phyloP scores from a whole-genome alignment of 2,329 filamentous ascomycete species.

The Diatrype stigma region DNA sequence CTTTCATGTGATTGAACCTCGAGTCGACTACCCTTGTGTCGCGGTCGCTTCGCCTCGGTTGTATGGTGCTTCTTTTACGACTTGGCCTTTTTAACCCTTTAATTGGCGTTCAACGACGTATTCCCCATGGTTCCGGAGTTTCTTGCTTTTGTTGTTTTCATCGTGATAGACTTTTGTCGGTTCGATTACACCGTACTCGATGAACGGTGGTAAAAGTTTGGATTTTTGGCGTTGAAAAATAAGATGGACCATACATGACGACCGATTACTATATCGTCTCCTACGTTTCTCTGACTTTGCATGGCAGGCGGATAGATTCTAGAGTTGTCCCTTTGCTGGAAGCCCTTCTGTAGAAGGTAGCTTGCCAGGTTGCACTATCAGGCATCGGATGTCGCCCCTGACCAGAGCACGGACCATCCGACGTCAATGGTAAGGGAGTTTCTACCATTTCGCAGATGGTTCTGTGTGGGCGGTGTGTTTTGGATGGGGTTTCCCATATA shows the following conservation, averaged over 20 bases:
- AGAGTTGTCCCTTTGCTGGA: slow-evolving; percentile 3
- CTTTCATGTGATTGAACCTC: slow-evolving; percentile 3
- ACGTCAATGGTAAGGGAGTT: not conserved
- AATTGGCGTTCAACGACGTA: slow-evolving; percentile 23
- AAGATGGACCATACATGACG: slow-evolving; percentile 11
- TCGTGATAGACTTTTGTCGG: slow-evolving; percentile 26
- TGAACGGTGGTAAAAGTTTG: slow-evolving; percentile 27
- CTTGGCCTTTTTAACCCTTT: slow-evolving; percentile 20
- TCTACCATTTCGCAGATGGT: not conserved
- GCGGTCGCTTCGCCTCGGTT: slow-evolving; percentile 3
- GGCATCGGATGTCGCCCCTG: not conserved
- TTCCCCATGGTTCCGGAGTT: slow-evolving; percentile 19
- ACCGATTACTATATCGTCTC: slow-evolving; percentile 12
- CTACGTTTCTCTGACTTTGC: slow-evolving; percentile 6
- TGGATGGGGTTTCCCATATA: not conserved
- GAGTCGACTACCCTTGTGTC: not conserved
- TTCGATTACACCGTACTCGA: slow-evolving; percentile 23
- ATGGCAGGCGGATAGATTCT: slow-evolving; percentile 10
- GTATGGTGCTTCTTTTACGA: slow-evolving; percentile 16
- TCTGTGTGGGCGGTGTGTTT: not conserved
- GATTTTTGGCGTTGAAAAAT: slow-evolving; percentile 25
- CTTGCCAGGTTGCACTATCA: not conserved
- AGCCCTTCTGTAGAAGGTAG: not conserved
- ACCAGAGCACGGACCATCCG: not conserved
- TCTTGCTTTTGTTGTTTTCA: slow-evolving; percentile 5